Evolutionary conservation across 306 rosid species (phyloP).

Genomic region (Vigna hirtella): DNA sequence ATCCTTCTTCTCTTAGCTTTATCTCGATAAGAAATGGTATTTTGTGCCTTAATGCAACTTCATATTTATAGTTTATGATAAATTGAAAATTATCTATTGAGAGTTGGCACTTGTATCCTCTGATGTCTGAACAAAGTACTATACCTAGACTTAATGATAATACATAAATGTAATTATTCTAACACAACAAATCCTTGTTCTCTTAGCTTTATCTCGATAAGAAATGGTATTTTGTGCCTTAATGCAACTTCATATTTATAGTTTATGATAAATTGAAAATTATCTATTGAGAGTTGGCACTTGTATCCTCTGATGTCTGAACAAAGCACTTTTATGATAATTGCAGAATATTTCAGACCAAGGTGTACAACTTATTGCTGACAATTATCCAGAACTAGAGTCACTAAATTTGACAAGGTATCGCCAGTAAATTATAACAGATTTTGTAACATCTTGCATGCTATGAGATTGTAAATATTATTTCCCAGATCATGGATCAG

Average conservation of each 20-base stretch:
- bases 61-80: neutral
- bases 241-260: neutral
- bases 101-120: constrained; percentile 21
- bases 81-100: constrained; percentile 4
- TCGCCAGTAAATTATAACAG: constrained; percentile 27
- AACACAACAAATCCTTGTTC: too few relatives aligned
- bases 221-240: constrained; percentile 13
- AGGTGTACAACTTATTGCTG: constrained; percentile 68
- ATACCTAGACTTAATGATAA: too few relatives aligned
- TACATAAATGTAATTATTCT: too few relatives aligned
- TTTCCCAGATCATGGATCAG: constrained; percentile 16
- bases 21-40: neutral
- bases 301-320: constrained; percentile 40
- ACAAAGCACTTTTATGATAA: constrained; percentile 44
- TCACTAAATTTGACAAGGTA: constrained; percentile 78
- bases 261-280: constrained; percentile 6
- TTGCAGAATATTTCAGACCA: constrained; percentile 70
- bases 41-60: constrained; percentile 7
- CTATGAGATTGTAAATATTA: neutral
- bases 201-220: too few relatives aligned
- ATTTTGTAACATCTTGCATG: constrained; percentile 32
- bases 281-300: neutral
- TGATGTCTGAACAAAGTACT: constrained; percentile 25
- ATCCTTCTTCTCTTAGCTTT: too few relatives aligned
- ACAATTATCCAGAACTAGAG: constrained; percentile 63